phyloP scores from a whole-genome alignment of 2,329 filamentous ascomycete genomes.

The Diaporthe ilicicola region DNA sequence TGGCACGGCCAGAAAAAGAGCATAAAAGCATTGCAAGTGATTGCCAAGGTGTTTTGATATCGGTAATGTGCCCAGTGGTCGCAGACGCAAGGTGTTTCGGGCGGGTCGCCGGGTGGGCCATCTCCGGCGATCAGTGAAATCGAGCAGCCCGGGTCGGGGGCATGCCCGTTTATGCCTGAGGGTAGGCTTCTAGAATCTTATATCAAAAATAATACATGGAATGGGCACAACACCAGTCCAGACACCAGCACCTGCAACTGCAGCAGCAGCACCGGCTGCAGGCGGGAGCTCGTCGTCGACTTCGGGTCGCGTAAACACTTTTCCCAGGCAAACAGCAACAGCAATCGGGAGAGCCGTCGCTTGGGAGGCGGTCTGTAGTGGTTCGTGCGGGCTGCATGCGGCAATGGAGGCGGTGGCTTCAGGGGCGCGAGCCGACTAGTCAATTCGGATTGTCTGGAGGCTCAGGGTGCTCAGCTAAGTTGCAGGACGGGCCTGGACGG shows the following conservation, averaged over 20 bases:
- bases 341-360: conserved; percentile 10
- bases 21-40: neutral
- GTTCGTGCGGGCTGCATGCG: neutral
- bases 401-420: conserved; percentile 18
- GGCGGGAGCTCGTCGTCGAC: neutral
- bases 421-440: conserved; percentile 16
- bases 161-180: neutral
- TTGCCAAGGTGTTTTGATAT: conserved; percentile 21
- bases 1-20: neutral
- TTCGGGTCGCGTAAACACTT: too few relatives aligned
- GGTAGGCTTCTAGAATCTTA: conserved; percentile 26
- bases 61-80: conserved; percentile 11
- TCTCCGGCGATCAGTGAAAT: conserved; percentile 14
- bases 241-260: neutral
- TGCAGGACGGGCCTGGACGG: conserved; percentile 5
- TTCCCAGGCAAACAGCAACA: neutral
- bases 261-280: neutral
- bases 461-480: too few relatives aligned
- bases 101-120: conserved; percentile 16
- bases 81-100: conserved; percentile 11
- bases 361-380: conserved; percentile 5
- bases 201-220: neutral
- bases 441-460: neutral
- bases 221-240: neutral
- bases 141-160: conserved; percentile 13